Percentiles rank a stretch among this genome's conserved stretches.
Conservation (phyloP, 192 early-diverging fungal genomes). For the Entophlyctis luteolus region DNA sequence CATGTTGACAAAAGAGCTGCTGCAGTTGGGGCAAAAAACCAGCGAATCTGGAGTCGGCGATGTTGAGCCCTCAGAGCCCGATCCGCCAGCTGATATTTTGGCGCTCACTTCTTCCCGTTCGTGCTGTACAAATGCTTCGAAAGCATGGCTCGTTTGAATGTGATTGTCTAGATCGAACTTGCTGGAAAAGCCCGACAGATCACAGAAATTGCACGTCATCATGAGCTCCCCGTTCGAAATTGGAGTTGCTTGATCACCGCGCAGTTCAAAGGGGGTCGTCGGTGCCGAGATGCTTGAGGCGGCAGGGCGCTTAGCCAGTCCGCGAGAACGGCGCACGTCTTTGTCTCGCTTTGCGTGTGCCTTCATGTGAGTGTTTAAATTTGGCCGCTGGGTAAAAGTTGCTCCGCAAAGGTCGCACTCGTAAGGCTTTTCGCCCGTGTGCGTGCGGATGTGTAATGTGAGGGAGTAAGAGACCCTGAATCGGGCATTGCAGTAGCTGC, state of each 20-base stretch:
- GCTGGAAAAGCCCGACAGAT: neutral
- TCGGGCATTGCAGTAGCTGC: constrained; percentile 2
- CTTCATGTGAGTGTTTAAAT: neutral
- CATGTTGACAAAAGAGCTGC: too few relatives aligned
- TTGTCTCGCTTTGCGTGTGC: neutral
- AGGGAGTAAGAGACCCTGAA: constrained; percentile 21
- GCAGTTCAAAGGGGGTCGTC: too few relatives aligned
- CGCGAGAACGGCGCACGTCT: neutral
- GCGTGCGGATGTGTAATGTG: constrained; percentile 19
- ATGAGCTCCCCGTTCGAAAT: neutral
- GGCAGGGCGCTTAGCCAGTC: neutral
- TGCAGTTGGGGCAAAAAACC: too few relatives aligned
- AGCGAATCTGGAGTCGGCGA: neutral
- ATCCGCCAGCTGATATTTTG: neutral
- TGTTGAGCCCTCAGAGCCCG: neutral
- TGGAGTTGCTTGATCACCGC: too few relatives aligned
- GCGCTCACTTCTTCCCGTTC: neutral
- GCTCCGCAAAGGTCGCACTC: constrained; percentile 1
- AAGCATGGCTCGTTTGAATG: neutral
- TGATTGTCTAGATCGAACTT: neutral
- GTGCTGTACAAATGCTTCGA: neutral
- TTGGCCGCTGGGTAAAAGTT: neutral
- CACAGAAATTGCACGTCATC: neutral
- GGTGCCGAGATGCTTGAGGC: too few relatives aligned
- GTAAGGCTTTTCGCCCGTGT: constrained; percentile 18